Evolutionary conservation across 805 yeast genomes (phyloP).

Genomic region (Kazachstania psychrophila): DNA sequence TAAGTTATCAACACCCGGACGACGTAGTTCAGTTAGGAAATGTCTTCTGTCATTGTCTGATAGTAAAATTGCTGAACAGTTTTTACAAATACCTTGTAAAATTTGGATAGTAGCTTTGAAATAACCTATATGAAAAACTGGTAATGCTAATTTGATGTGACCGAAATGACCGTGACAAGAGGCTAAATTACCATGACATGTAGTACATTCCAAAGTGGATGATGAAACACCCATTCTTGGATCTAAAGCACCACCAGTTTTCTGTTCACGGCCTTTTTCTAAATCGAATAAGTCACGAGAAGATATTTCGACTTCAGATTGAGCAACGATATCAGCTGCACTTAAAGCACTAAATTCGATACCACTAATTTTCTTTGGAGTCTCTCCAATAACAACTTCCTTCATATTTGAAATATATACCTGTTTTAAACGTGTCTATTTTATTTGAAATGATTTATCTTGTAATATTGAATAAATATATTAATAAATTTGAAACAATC

Average conservation of each 20-base stretch:
- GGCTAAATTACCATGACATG: slow-evolving; percentile 87
- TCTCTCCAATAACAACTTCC: slow-evolving; percentile 50
- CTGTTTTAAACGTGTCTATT: too few species aligned
- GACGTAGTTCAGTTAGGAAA: slow-evolving; percentile 68
- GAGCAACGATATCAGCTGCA: slow-evolving; percentile 82
- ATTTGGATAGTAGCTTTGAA: slow-evolving; percentile 86
- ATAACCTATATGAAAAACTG: slow-evolving; percentile 96
- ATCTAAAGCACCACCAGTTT: slow-evolving; percentile 80
- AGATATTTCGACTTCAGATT: slow-evolving; percentile 87
- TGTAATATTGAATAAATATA: too few species aligned
- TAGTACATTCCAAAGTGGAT: slow-evolving; percentile 73
- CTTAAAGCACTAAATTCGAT: slow-evolving; percentile 89
- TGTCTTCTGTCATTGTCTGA: slow-evolving; percentile 62
- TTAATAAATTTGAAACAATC: too few species aligned
- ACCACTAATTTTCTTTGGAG: slow-evolving; percentile 86
- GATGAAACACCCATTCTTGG: slow-evolving; percentile 90
- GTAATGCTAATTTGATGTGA: slow-evolving; percentile 82
- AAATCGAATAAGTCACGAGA: slow-evolving; percentile 88
- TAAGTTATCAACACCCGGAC: slow-evolving; percentile 83
- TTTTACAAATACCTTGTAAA: slow-evolving; percentile 83
- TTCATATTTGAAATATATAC: too few species aligned
- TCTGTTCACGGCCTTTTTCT: slow-evolving; percentile 81
- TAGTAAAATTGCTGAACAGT: slow-evolving; percentile 69
- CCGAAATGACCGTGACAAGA: slow-evolving; percentile 99
- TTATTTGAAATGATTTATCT: too few species aligned